Evolutionary conservation across 441 rosid species (phyloP), one percentile per base, ranked within the genome.

Genomic region (Brassica balearica): DNA sequence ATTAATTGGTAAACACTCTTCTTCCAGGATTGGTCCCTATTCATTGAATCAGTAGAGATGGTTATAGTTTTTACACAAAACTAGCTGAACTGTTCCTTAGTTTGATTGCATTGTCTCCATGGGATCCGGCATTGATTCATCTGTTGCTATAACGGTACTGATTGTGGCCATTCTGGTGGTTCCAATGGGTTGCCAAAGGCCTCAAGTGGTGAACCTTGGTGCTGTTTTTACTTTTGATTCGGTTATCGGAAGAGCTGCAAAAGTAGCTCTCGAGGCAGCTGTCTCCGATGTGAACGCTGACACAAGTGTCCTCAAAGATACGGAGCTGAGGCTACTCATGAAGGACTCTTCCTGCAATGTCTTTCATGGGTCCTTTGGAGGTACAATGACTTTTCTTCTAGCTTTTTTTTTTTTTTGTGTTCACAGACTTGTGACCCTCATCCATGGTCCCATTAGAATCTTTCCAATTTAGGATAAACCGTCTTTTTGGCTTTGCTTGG

Each of bases 211-310:
- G 58, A 87, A 88, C 15, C 7, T 95, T 17, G 98, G 95, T 71
- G 93, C 93, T 51, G 68, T 91, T 82, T 89, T 93, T 46, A 77
- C 90, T 65, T 86, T 81, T 78, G 84, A 91, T 80, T 91, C 97
- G 4, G 89, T 89, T 11, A 89, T 95, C 25, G 99, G 99, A 67
- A 87, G 87, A 77, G 92, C 88, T 80, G 93, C 97, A 75, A 91
- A 84, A 86, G 78, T 83, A 43, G 96, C 99, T 3, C 87, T 93
- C 5, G 85, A 85, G 69, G 87, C 89, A 36, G 98, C 98, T 5
- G 82, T 86, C 0, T 72, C 83, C 38, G 98, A 91, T 82, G 84
- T 95, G 71, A 93, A 93, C 64, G 81, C 78, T 20, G 85, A 88
- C 59, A 64, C 83, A n/a, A 77, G 59, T 43, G 69, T 91, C 79